Percentiles rank a stretch among this genome's conserved stretches.
Conservation (phyloP, 768 basidiomycete genomes). For the Rubroboletus satanas region DNA sequence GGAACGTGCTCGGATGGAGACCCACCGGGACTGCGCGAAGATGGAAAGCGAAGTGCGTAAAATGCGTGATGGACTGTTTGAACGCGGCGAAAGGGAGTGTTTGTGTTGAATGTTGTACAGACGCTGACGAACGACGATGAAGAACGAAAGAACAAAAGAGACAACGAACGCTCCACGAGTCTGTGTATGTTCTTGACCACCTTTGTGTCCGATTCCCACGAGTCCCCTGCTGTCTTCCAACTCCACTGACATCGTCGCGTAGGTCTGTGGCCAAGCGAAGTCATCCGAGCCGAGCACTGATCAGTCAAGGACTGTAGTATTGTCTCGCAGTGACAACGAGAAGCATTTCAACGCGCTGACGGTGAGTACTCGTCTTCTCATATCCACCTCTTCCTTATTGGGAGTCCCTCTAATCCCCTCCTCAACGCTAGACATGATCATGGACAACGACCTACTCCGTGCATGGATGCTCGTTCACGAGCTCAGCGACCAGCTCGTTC, state of each 20-base stretch:
- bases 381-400: constrained; percentile 2
- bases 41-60: constrained; percentile 3
- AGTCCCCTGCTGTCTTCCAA: neutral
- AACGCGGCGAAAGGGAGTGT: constrained; percentile 23
- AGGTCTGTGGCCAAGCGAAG: neutral
- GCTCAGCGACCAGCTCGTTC: constrained; percentile 75
- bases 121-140: constrained; percentile 29
- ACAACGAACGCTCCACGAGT: neutral
- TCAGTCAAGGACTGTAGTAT: neutral
- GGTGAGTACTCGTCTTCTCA: constrained; percentile 7
- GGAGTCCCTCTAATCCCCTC: neutral
- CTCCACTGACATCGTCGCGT: neutral
- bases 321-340: neutral
- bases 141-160: neutral
- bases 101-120: constrained; percentile 30
- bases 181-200: neutral
- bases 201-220: constrained; percentile 19
- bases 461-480: constrained; percentile 80
- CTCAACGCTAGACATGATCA: constrained; percentile 29
- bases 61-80: constrained; percentile 5
- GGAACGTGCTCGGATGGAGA: constrained; percentile 23
- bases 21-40: constrained; percentile 5
- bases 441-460: constrained; percentile 69
- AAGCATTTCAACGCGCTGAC: neutral
- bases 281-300: neutral